Evolutionary conservation across 148 eudicot genomes (phyloP).

Genomic region (Rhododendron simsii): DNA sequence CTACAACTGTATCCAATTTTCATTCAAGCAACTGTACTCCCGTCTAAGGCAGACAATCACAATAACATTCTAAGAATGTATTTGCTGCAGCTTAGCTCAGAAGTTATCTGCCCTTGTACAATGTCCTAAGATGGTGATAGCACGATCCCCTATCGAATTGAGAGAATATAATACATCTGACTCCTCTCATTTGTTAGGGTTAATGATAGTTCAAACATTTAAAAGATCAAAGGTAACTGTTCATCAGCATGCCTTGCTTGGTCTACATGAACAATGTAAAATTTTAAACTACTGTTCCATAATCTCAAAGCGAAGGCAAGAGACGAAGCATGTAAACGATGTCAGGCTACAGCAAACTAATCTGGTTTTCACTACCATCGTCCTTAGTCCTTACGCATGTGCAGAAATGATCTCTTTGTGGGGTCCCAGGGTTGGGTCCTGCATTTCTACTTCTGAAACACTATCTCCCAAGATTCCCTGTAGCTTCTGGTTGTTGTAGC

Average conservation of each 20-base stretch:
- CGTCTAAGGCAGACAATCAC: neutral
- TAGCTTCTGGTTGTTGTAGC: neutral
- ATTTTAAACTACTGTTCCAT: neutral
- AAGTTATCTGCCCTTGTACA: conserved; percentile 4
- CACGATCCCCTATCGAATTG: neutral
- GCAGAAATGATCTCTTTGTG: neutral
- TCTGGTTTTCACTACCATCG: neutral
- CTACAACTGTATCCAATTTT: neutral
- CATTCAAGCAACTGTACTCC: neutral
- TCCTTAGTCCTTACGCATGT: neutral
- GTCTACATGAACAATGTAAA: neutral
- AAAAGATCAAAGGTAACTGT: neutral
- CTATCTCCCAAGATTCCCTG: neutral
- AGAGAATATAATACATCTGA: neutral
- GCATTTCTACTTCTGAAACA: neutral
- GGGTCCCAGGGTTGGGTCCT: neutral
- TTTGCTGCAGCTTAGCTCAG: neutral
- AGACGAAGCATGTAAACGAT: neutral
- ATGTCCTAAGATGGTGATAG: neutral
- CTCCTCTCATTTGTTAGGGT: neutral
- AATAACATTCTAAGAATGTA: neutral
- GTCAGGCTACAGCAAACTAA: neutral
- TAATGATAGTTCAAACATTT: neutral
- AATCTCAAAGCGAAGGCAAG: neutral
- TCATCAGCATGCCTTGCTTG: neutral